These are phyloP conservation scores for Lactarius sanguifluus DNA, from an alignment of 768 basidiomycete species.

Conservation along the genomic window DNA sequence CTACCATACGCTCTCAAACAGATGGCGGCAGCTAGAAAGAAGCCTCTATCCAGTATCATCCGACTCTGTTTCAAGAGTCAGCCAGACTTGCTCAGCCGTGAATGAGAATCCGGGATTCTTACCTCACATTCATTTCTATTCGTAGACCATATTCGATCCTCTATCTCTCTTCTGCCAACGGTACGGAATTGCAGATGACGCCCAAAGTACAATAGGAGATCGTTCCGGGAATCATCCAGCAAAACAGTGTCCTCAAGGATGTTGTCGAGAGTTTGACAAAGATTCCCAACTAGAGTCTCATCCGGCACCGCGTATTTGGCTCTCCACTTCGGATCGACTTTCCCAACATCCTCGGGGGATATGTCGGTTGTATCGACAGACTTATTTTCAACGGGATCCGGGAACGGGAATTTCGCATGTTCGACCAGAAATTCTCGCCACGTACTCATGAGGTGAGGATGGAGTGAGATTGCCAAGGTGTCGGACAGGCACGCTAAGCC, in stretches of 20 bases:
- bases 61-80: neutral
- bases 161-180: too few relatives aligned
- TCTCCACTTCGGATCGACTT: too few relatives aligned
- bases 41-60: neutral
- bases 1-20: too few relatives aligned
- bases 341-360: too few relatives aligned
- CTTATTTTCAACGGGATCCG: too few relatives aligned
- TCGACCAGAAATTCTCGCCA: neutral
- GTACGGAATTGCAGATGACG: neutral
- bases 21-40: too few relatives aligned
- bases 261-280: neutral
- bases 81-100: neutral
- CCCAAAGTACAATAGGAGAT: neutral
- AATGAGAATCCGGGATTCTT: neutral
- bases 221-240: neutral
- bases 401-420: conserved; percentile 8
- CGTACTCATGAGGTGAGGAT: neutral
- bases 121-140: neutral
- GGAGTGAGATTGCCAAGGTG: too few relatives aligned
- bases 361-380: too few relatives aligned
- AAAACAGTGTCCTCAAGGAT: neutral
- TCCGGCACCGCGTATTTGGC: too few relatives aligned
- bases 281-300: too few relatives aligned
- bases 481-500: too few relatives aligned
- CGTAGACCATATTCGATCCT: neutral